Percentiles rank a stretch among this genome's conserved stretches.
Evolutionary conservation across 1,139 yeast species (phyloP).

Genomic region (Taiozyma sp.): DNA sequence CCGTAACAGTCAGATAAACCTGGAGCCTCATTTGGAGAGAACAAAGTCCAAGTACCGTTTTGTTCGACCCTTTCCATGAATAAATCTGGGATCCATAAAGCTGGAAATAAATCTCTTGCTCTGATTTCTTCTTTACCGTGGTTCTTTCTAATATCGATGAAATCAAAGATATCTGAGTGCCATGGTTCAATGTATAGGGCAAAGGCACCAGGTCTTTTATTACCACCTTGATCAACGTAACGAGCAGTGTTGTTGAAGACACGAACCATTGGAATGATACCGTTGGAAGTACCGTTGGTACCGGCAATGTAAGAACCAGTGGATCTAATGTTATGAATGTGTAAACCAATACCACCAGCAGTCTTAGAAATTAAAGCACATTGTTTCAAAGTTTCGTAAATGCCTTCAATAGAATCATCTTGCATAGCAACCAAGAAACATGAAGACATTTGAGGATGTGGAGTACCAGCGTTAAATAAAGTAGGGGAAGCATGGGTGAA

Average conservation of each 20-base stretch:
- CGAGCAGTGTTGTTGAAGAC: constrained; percentile 90
- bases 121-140: constrained; percentile 90
- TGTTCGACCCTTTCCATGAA: constrained; percentile 85
- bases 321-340: constrained; percentile 77
- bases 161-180: constrained; percentile 85
- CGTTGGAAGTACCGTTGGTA: constrained; percentile 85
- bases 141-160: constrained; percentile 78
- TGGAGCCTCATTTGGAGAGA: constrained; percentile 86
- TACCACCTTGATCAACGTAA: constrained; percentile 92
- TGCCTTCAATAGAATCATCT: constrained; percentile 88
- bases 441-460: constrained; percentile 80
- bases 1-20: constrained; percentile 79
- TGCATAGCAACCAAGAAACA: constrained; percentile 87
- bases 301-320: constrained; percentile 87
- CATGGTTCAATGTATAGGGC: constrained; percentile 88
- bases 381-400: constrained; percentile 78
- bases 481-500: constrained; percentile 92
- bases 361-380: constrained; percentile 85
- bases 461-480: constrained; percentile 85
- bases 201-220: constrained; percentile 91
- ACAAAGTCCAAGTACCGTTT: constrained; percentile 76
- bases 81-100: constrained; percentile 88
- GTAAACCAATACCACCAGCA: constrained; percentile 89
- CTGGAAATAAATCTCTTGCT: constrained; percentile 86
- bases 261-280: constrained; percentile 84